Percentiles rank a stretch among this genome's conserved stretches.
phyloP scores from a whole-genome alignment of 2,329 filamentous ascomycete genomes.

The Penicillium sp. region DNA sequence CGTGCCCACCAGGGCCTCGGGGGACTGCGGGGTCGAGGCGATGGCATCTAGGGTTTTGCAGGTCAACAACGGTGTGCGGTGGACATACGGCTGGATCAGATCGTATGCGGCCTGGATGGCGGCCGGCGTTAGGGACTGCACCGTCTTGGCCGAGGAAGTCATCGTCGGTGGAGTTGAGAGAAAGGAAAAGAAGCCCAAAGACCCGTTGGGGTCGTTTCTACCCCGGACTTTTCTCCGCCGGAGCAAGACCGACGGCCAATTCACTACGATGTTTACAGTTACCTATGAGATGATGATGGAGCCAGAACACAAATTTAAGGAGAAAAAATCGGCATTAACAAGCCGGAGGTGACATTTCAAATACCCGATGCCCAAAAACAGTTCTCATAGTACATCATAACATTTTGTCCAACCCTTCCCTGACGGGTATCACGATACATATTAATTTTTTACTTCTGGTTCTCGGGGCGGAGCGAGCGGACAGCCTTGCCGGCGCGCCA shows the following conservation, averaged over 20 bases:
- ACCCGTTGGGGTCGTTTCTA: background rate
- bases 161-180: conserved; percentile 28
- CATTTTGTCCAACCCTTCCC: conserved; percentile 27
- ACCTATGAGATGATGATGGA: background rate
- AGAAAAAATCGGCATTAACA: background rate
- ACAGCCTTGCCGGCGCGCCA: conserved; percentile 98
- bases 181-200: background rate
- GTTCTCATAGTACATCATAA: conserved; percentile 36
- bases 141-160: conserved; percentile 31
- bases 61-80: conserved; percentile 78
- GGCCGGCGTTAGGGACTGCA: conserved; percentile 58
- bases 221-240: conserved; percentile 11
- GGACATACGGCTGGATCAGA: conserved; percentile 70
- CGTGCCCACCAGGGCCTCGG: conserved; percentile 53
- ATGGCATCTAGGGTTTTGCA: conserved; percentile 68
- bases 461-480: conserved; percentile 79
- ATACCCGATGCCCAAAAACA: conserved; percentile 22
- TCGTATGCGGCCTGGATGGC: conserved; percentile 69
- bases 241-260: background rate
- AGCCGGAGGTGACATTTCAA: conserved; percentile 1
- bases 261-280: background rate
- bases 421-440: conserved; percentile 24
- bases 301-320: background rate
- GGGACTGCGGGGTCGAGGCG: conserved; percentile 65
- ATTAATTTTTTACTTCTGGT: conserved; percentile 62